Conservation (phyloP, 345 rosid genomes). For the Salix exigua region DNA sequence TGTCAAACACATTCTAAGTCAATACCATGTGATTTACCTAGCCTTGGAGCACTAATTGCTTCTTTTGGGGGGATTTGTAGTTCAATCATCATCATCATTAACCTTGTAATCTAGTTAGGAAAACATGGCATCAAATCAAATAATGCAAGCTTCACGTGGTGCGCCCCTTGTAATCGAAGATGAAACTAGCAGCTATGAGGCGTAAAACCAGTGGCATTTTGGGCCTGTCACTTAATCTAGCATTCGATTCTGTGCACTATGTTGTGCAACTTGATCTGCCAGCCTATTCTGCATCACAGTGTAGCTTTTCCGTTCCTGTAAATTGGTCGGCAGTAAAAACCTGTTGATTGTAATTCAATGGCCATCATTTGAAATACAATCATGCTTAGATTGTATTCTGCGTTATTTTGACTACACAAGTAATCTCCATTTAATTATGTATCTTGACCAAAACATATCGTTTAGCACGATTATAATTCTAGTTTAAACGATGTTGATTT, state of each 20-base stretch:
- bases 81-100: background rate
- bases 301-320: background rate
- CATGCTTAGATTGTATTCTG: no score
- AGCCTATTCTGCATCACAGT: conserved; percentile 5
- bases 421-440: no score
- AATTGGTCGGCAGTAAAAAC: background rate
- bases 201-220: conserved; percentile 1
- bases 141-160: background rate
- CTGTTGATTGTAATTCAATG: background rate
- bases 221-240: background rate
- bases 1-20: no score
- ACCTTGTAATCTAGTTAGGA: background rate
- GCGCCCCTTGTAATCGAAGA: conserved; percentile 11
- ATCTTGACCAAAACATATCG: no score
- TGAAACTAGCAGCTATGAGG: conserved; percentile 6
- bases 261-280: background rate
- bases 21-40: background rate
- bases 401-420: no score
- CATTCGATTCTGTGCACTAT: background rate
- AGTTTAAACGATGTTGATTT: no score
- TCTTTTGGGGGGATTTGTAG: background rate
- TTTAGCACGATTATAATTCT: no score
- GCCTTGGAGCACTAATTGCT: background rate
- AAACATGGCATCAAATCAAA: background rate
- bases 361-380: background rate